Conservation (phyloP, 139 green algal genomes). For the Micractinium conductrix region DNA sequence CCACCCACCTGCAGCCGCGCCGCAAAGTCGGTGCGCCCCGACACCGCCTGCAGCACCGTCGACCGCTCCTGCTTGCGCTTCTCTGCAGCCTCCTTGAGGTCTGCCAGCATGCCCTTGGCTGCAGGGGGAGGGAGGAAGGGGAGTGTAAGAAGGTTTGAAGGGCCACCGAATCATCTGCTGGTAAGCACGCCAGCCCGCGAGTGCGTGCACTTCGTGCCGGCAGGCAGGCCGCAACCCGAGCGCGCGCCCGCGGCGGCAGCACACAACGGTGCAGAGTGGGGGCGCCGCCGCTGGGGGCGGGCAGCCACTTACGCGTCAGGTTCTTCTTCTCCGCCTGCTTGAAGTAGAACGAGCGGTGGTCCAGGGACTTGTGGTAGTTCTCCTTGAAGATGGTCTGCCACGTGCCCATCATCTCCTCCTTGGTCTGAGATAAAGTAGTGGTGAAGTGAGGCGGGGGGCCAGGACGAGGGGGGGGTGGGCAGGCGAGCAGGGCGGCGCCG, state of each 20-base stretch:
- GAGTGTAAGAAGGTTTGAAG: too few species aligned
- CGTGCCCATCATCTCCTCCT: conserved; percentile 78
- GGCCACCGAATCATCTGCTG: too few species aligned
- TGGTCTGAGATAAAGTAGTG: conserved; percentile 43
- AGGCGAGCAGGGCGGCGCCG: too few species aligned
- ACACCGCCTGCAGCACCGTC: conserved; percentile 41
- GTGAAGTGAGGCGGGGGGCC: background rate
- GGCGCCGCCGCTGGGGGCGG: too few species aligned
- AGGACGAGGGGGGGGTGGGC: background rate
- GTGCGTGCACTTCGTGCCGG: too few species aligned
- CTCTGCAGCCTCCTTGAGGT: conserved; percentile 92
- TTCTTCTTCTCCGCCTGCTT: conserved; percentile 98
- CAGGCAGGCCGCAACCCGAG: too few species aligned
- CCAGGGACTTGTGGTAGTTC: conserved; percentile 98
- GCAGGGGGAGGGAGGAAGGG: background rate
- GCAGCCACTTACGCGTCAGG: conserved; percentile 65
- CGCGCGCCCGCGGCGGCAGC: too few species aligned
- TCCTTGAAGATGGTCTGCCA: conserved; percentile 94
- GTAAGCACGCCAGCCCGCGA: too few species aligned
- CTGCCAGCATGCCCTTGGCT: conserved; percentile 86
- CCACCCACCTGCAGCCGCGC: conserved; percentile 19
- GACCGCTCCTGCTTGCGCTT: conserved; percentile 60
- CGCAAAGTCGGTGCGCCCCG: conserved; percentile 44
- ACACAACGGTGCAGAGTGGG: too few species aligned
- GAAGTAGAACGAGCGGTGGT: conserved; percentile 99